phyloP scores from a whole-genome alignment of 2,329 filamentous ascomycete species.

The Huntiella decipiens region DNA sequence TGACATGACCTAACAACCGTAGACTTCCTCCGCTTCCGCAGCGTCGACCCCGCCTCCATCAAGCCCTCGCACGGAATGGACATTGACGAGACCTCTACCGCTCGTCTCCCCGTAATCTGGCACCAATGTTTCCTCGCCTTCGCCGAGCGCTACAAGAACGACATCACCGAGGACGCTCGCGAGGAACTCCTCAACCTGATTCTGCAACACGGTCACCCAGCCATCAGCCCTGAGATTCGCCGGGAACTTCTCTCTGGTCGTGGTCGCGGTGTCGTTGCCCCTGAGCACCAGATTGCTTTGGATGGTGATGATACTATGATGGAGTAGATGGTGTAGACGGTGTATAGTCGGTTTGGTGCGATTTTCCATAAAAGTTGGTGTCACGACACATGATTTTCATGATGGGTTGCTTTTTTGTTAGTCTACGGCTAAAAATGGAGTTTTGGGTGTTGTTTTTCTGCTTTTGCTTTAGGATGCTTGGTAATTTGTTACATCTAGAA shows the following conservation, averaged over 20 bases:
- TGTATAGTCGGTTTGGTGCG: neutral
- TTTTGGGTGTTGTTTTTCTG: slow-evolving; percentile 6
- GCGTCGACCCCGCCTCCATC: slow-evolving; percentile 39
- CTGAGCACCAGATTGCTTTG: slow-evolving; percentile 26
- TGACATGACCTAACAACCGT: neutral
- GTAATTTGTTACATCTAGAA: neutral
- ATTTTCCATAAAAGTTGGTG: slow-evolving; percentile 9
- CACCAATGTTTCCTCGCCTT: slow-evolving; percentile 87
- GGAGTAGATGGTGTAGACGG: slow-evolving; percentile 7
- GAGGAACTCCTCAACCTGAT: slow-evolving; percentile 80
- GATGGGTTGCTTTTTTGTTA: slow-evolving; percentile 10
- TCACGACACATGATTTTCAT: slow-evolving; percentile 11
- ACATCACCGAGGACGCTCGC: slow-evolving; percentile 87
- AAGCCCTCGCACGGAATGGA: slow-evolving; percentile 30
- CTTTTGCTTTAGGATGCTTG: slow-evolving; percentile 5
- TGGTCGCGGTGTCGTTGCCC: slow-evolving; percentile 51
- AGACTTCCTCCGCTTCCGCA: slow-evolving; percentile 81
- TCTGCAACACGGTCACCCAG: slow-evolving; percentile 63
- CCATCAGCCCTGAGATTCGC: slow-evolving; percentile 79
- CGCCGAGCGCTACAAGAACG: slow-evolving; percentile 83
- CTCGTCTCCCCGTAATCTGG: slow-evolving; percentile 78
- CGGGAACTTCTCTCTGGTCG: slow-evolving; percentile 75
- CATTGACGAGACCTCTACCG: slow-evolving; percentile 32
- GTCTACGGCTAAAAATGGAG: slow-evolving; percentile 8
- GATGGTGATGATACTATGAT: slow-evolving; percentile 89